phyloP scores from a whole-genome alignment of 805 yeast genomes.

The Pachysolen tannophilus region DNA sequence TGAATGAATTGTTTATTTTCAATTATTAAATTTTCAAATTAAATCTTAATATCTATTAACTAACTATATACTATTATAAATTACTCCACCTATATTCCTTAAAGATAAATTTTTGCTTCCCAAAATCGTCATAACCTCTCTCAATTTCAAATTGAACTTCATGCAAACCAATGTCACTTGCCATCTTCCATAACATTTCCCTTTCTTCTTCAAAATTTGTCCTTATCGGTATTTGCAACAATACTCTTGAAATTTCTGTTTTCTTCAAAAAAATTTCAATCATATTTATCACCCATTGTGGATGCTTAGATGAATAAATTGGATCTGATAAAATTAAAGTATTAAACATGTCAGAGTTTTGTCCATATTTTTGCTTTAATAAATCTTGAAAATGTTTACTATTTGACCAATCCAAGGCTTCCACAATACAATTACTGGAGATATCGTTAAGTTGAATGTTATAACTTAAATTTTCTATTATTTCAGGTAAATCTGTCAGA shows the following conservation, averaged over 20 bases:
- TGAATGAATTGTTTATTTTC: not conserved
- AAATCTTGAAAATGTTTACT: slow-evolving; percentile 34
- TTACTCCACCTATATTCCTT: slow-evolving; percentile 15
- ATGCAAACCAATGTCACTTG: slow-evolving; percentile 28
- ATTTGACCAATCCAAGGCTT: slow-evolving; percentile 71
- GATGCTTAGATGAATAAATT: slow-evolving; percentile 77
- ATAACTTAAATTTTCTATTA: slow-evolving; percentile 54
- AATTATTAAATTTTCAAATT: not conserved
- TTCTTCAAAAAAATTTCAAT: slow-evolving; percentile 36
- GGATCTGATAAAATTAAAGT: slow-evolving; percentile 81
- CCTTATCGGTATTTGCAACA: slow-evolving; percentile 74
- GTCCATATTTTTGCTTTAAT: too few relatives aligned
- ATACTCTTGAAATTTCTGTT: slow-evolving; percentile 32
- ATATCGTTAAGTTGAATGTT: slow-evolving; percentile 51
- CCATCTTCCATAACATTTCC: slow-evolving; percentile 44
- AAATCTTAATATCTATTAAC: slow-evolving; percentile 16
- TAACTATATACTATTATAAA: too few relatives aligned
- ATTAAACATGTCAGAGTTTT: slow-evolving; percentile 38
- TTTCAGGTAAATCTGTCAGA: slow-evolving; percentile 76
- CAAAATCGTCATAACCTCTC: slow-evolving; percentile 81
- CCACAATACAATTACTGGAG: slow-evolving; percentile 24
- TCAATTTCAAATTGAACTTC: slow-evolving; percentile 17
- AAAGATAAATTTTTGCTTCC: slow-evolving; percentile 53
- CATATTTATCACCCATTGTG: slow-evolving; percentile 60
- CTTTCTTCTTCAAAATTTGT: slow-evolving; percentile 60